Percentiles rank a stretch among this genome's conserved stretches.
phyloP scores from a whole-genome alignment of 163 green algal species.

The Prototheca stagnorum region DNA sequence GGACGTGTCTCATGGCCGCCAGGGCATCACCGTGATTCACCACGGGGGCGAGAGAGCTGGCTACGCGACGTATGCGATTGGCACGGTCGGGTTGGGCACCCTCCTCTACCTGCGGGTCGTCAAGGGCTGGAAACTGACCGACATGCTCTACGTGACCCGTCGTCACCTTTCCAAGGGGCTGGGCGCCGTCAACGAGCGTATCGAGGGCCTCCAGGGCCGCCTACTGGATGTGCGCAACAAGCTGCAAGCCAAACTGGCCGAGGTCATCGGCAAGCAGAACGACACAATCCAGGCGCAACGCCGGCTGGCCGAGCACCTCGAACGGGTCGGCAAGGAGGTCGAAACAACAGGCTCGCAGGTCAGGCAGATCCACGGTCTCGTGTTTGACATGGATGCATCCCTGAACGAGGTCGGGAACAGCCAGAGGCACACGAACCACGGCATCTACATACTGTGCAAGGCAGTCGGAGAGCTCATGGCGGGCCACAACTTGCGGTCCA shows the following conservation, averaged over 20 bases:
- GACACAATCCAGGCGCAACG: conserved; percentile 14
- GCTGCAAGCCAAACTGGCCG: conserved; percentile 11
- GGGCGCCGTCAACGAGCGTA: conserved; percentile 6
- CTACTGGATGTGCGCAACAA: conserved; percentile 5
- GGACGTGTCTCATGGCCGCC: no score
- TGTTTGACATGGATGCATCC: conserved; percentile 20
- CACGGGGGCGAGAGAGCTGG: no score
- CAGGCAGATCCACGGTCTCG: conserved; percentile 21
- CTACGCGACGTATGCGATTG: conserved; percentile 1
- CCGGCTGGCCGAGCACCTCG: conserved; percentile 13
- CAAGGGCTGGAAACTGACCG: conserved; percentile 22
- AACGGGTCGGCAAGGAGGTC: conserved; percentile 20
- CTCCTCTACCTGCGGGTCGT: conserved; percentile 17
- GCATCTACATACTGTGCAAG: conserved; percentile 37
- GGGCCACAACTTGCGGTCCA: conserved; percentile 12
- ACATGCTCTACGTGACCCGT: conserved; percentile 32
- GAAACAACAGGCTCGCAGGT: conserved; percentile 19
- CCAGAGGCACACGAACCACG: conserved; percentile 26
- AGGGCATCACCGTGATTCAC: no score
- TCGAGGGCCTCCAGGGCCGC: conserved; percentile 6
- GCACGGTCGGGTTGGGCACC: conserved; percentile 2
- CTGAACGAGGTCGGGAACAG: conserved; percentile 20
- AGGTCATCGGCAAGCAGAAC: conserved; percentile 20
- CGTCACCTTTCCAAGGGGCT: conserved; percentile 17
- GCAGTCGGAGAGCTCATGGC: conserved; percentile 15